Evolutionary conservation across 306 rosid species (phyloP), one percentile per base, ranked within the genome.

Genomic region (Cucurbita pepo): DNA sequence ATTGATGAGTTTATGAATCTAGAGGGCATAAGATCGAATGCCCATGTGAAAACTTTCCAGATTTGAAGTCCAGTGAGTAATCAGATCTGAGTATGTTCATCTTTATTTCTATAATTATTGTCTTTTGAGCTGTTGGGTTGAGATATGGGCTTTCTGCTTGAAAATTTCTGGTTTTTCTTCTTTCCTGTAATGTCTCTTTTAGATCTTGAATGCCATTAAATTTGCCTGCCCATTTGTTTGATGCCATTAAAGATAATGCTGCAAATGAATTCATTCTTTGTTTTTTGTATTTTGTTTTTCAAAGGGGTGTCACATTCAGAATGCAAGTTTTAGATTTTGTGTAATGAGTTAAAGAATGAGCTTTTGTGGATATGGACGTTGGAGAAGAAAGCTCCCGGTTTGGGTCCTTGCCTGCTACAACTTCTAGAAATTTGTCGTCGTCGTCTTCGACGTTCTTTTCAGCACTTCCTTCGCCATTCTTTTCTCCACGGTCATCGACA

Each of bases 391-490:
- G 90, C 82, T 57, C 84, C 76, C 78, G 83, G 70, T 82, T 83
- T 25, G 80, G 82, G 72, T 84, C 90, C 61, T 56, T 83, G 76
- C 82, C 62, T 41, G 84, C 88, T 73, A 79, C 85, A 48, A 84
- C 90, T 66, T 65, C 72, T 38, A 86, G 94, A 80, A 91, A 89
- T 58, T 77, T 86, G 85, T 91, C 96, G 2, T 86, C 97, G 0
- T 87, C 97, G 8, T 91, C 97, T 72, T 89, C 96, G 6, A 82
- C 84, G 6, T 91, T 91, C 74, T 86, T 84, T 69, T 91, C 97
- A 10, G 97, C 96, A 25, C 85, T 84, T 58, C 97, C 89, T 79
- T 91, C 97, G 5, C 97, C 97, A 1, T 89, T 91, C 74, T 89
- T 89, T 78, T 91, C 96, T 75, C 97, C 97, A 40, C 87, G 96